Conservation (phyloP, 768 basidiomycete genomes). For the Pisolithus orientalis region DNA sequence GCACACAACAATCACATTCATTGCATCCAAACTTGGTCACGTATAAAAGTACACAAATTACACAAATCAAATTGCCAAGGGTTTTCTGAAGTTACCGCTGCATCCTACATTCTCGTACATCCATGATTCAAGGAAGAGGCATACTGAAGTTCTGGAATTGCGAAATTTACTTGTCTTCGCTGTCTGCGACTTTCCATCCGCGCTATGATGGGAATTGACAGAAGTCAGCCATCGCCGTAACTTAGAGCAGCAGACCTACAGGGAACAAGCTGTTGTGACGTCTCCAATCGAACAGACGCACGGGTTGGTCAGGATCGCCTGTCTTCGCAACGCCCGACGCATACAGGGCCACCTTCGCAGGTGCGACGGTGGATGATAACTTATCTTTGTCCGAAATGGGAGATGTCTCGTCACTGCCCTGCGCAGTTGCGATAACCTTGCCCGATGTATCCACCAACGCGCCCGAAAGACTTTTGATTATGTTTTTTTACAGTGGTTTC, state of each 20-base stretch:
- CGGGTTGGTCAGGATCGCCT: conserved; percentile 11
- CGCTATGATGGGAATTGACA: too few relatives aligned
- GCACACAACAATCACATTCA: too few relatives aligned
- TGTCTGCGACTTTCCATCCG: too few relatives aligned
- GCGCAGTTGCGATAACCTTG: conserved; percentile 12
- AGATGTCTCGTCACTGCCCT: background rate
- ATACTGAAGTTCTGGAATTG: too few relatives aligned
- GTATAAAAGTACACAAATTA: too few relatives aligned
- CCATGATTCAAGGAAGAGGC: too few relatives aligned
- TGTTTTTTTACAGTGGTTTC: conserved; percentile 6
- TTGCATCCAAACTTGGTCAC: too few relatives aligned
- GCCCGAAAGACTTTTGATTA: conserved; percentile 10
- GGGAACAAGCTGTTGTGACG: conserved; percentile 14
- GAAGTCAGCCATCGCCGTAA: background rate
- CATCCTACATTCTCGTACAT: too few relatives aligned
- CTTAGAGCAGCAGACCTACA: conserved; percentile 6
- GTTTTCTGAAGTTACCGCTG: too few relatives aligned
- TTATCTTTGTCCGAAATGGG: background rate
- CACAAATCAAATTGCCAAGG: too few relatives aligned
- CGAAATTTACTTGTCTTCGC: too few relatives aligned
- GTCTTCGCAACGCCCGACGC: conserved; percentile 16
- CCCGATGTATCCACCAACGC: conserved; percentile 14
- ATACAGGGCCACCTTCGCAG: conserved; percentile 15
- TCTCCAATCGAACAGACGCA: conserved; percentile 18
- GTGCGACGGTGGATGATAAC: conserved; percentile 9